Evolutionary conservation across 176 grass and related monocot genomes (phyloP), one percentile per base, ranked within the genome.

Genomic region (Musa beccarii): DNA sequence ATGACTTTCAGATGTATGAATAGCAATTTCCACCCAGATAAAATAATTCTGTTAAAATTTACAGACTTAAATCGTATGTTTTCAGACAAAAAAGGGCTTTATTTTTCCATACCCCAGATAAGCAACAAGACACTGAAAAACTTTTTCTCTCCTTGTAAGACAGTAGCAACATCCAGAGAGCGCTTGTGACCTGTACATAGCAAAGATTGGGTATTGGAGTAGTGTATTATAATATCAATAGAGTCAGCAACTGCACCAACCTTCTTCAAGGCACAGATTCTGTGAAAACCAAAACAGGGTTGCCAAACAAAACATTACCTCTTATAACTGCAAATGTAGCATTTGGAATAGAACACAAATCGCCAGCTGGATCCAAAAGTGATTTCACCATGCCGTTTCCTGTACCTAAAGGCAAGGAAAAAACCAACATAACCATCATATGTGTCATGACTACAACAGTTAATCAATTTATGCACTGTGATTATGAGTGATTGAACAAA

Each of bases 311-410:
- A 82, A 19, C 0, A 52, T 25, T 3, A 92, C 93, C 93, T 97
- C 54, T 88, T 74, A 97, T 90, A 59, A 97, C 83, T 17, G 93
- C 84, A 82, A 97, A 85, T 64, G 85, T 72, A 66, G 90, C 90
- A 80, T 97, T 90, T 24, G 82, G 69, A 74, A 88, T 68, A 0
- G 90, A 97, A 53, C 79, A 89, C 0, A 72, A 69, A 78, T 87
- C 75, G 23, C 72, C 77, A 65, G 83, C 81, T 79, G 86, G 76
- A 78, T 97, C 79, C 68, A 90, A 20, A 70, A 97, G 82, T 24
- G 93, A 97, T 85, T 97, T 97, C 13, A 50, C 93, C 93, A 93
- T 97, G 62, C 93, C 93, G 65, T 97, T 97, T 52, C 90, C 88
- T 16, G 88, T 89, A 78, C 93, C 90, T 97, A 79, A 63, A 85